Conservation (phyloP, 139 green algal species). For the Volvox reticuliferus region DNA sequence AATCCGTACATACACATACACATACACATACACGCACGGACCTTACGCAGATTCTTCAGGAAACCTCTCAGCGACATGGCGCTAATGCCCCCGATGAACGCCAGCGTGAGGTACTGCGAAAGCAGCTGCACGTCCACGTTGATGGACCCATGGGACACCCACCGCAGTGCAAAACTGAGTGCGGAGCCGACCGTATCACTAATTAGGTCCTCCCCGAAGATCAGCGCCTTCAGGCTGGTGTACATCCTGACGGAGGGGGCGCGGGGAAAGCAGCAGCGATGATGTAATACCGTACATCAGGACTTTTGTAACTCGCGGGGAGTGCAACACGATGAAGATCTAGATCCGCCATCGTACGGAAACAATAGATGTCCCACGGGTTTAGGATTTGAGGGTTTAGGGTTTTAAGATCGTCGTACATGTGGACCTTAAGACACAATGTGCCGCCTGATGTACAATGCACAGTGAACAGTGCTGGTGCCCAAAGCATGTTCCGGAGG, state of each 20-base stretch:
- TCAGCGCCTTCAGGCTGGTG: conserved; percentile 73
- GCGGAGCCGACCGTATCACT: conserved; percentile 77
- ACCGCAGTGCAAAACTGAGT: conserved; percentile 73
- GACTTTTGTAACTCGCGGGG: too few species aligned
- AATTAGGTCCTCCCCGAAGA: conserved; percentile 86
- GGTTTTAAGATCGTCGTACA: too few species aligned
- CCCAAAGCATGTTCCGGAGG: too few species aligned
- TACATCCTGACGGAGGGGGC: conserved; percentile 73
- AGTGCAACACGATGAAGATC: too few species aligned
- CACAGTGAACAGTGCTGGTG: too few species aligned
- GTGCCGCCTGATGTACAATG: too few species aligned
- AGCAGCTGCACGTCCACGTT: conserved; percentile 71
- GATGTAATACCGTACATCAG: too few species aligned
- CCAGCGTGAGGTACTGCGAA: conserved; percentile 87
- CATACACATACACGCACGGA: not conserved
- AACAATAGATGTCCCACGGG: too few species aligned
- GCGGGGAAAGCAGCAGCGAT: not conserved
- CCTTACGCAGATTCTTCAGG: conserved; percentile 78
- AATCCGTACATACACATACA: not conserved
- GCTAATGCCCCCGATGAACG: conserved; percentile 91
- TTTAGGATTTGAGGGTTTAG: too few species aligned
- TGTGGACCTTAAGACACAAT: too few species aligned
- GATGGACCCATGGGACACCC: conserved; percentile 70
- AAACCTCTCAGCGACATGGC: conserved; percentile 88
- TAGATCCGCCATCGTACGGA: too few species aligned